Conservation (phyloP, 177 flowering plant genomes). For the Tripterygium wilfordii region DNA sequence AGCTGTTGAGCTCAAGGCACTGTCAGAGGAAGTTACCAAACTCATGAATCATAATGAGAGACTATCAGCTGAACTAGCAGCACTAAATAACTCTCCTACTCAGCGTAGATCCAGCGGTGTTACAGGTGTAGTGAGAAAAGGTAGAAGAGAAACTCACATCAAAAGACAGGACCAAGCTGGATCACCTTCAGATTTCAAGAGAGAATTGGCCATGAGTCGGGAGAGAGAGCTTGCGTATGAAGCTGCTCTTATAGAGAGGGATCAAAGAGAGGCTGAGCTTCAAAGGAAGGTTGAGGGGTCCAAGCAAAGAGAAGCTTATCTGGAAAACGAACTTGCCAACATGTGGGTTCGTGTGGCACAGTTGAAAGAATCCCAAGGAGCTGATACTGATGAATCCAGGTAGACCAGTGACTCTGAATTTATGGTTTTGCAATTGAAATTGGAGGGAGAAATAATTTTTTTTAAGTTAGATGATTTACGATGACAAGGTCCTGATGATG, state of each 20-base stretch:
- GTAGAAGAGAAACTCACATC: constrained; percentile 42
- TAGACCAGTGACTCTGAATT: constrained; percentile 21
- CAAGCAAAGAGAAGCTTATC: constrained; percentile 87
- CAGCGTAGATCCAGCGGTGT: constrained; percentile 36
- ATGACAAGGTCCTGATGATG: not conserved
- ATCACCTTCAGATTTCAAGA: constrained; percentile 46
- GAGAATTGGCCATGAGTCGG: constrained; percentile 62
- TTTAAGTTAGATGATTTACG: too few relatives aligned
- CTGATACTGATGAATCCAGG: constrained; percentile 30
- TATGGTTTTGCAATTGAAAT: constrained; percentile 28
- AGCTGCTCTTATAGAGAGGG: constrained; percentile 70
- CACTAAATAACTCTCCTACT: constrained; percentile 47
- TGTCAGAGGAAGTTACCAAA: constrained; percentile 96
- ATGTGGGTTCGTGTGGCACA: constrained; percentile 99
- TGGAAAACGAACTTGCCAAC: constrained; percentile 96
- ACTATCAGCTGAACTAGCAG: constrained; percentile 65
- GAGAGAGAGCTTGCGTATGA: constrained; percentile 82
- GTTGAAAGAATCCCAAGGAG: constrained; percentile 64
- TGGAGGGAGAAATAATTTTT: too few relatives aligned
- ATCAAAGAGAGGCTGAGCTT: constrained; percentile 71
- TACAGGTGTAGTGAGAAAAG: constrained; percentile 35
- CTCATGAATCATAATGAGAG: constrained; percentile 88
- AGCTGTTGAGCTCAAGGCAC: constrained; percentile 94
- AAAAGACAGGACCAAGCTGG: constrained; percentile 57
- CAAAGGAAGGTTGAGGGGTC: constrained; percentile 82